Evolutionary conservation across 2,329 filamentous ascomycete species (phyloP), one percentile per base, ranked within the genome.

Genomic region (Fusarium buxicola): DNA sequence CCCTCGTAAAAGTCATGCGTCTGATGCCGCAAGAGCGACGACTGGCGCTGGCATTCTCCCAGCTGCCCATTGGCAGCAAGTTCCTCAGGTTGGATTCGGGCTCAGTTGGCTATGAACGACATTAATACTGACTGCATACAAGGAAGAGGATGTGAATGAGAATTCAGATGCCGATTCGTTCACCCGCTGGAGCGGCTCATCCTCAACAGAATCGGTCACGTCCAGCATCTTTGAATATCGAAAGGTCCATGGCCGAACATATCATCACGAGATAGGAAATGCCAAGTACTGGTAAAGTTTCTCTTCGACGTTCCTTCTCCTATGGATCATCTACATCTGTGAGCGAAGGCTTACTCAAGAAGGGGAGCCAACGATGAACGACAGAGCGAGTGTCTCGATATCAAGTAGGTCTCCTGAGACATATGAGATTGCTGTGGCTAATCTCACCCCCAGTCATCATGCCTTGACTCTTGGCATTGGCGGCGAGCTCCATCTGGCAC

Each of bases 341-440:
- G 7, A 11, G 12, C 4, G 21, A 3, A 15, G n/a, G 25, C 34
- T 38, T 8, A 39, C 45, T 27, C 0, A 4, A 12, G 7, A 31
- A 51, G 47, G 47, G 47, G 27, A 28, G 36, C 47, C 47, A 51
- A 51, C 7, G 47, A 51, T 21, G 36, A 51, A 30, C 13, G 25
- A 38, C 47, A 51, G 36, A 51, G 27, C 28, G 47, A 51, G 36
- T 28, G 25, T 51, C 36, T 51, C 5, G 47, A 51, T 5, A 43
- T 51, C 4, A 51, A 51, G 47, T 49, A 32, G 11, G 34, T 40
- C 12, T 5, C 4, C n/a, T n/a, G n/a, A n/a, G n/a, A n/a, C n/a
- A n/a, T n/a, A n/a, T n/a, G n/a, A n/a, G n/a, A n/a, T n/a, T n/a
- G n/a, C n/a, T n/a, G 45, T n/a, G n/a, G 15, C 34, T 48, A 21